A percentile compares a stretch with the other conserved stretches of the same genome.
Evolutionary conservation across 768 basidiomycete genomes (phyloP).

Genomic region (Tubosaeta brunneosetosa): DNA sequence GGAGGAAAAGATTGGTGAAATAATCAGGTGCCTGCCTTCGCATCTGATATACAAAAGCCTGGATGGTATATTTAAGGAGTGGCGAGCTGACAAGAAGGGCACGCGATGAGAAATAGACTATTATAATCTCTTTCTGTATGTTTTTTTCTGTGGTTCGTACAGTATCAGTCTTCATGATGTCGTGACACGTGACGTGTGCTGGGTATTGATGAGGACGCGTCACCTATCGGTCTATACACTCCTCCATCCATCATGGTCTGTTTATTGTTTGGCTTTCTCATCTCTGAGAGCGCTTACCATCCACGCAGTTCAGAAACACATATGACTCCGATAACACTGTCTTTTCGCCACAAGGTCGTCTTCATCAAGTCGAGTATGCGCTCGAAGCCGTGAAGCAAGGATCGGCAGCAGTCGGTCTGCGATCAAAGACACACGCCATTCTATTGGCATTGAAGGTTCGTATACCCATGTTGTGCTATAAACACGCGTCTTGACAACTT

Average conservation of each 20-base stretch:
- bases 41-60: constrained; percentile 86
- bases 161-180: background rate
- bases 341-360: constrained; percentile 92
- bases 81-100: constrained; percentile 80
- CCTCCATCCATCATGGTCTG: constrained; percentile 29
- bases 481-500: constrained; percentile 2
- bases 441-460: constrained; percentile 88
- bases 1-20: constrained; percentile 77
- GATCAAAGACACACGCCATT: constrained; percentile 92
- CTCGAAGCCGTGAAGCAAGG: constrained; percentile 99
- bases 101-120: constrained; percentile 34
- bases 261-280: background rate
- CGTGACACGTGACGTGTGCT: constrained; percentile 22
- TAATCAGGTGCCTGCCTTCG: constrained; percentile 83
- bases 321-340: constrained; percentile 99
- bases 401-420: constrained; percentile 94
- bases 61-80: constrained; percentile 94
- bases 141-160: constrained; percentile 9
- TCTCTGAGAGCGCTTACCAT: constrained; percentile 4
- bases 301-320: constrained; percentile 79
- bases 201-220: constrained; percentile 30
- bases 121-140: constrained; percentile 1
- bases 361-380: constrained; percentile 98
- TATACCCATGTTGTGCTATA: background rate
- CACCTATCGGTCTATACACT: constrained; percentile 17